Percentiles rank a stretch among this genome's conserved stretches.
phyloP scores from a whole-genome alignment of 2,329 filamentous ascomycete species.

The Aspergillus sp. region DNA sequence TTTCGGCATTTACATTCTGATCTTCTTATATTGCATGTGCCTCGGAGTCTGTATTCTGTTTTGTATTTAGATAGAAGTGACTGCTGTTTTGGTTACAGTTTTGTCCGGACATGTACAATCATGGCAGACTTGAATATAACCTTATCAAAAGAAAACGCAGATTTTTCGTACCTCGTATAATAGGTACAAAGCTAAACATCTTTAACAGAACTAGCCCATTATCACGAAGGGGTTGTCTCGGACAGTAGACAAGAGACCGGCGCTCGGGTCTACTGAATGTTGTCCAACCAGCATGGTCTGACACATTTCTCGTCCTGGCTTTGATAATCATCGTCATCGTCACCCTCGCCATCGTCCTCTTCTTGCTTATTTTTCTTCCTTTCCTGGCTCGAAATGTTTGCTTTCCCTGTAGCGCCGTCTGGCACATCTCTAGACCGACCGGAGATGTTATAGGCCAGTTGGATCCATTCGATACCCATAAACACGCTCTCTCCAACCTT shows the following conservation, averaged over 20 bases:
- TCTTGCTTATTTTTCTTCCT: neutral
- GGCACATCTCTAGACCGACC: slow-evolving; percentile 5
- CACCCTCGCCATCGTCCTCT: neutral
- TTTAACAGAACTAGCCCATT: neutral
- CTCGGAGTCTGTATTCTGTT: too few relatives aligned
- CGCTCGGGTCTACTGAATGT: neutral
- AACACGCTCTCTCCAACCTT: slow-evolving; percentile 28
- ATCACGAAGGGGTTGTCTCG: too few relatives aligned
- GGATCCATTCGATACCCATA: slow-evolving; percentile 38
- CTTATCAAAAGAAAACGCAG: neutral
- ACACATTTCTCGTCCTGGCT: neutral
- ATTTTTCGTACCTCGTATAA: too few relatives aligned
- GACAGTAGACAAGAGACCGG: neutral
- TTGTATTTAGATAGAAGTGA: neutral
- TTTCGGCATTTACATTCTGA: neutral
- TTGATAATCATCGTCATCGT: neutral
- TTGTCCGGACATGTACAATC: neutral
- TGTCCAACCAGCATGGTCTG: neutral
- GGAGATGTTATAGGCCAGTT: slow-evolving; percentile 34
- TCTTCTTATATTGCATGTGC: neutral
- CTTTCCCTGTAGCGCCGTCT: neutral
- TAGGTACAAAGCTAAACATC: neutral
- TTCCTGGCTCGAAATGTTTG: neutral
- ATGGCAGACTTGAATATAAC: neutral
- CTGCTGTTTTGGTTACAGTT: neutral